Percentiles rank a stretch among this genome's conserved stretches.
phyloP scores from a whole-genome alignment of 345 rosid genomes.

The Murraya paniculata region DNA sequence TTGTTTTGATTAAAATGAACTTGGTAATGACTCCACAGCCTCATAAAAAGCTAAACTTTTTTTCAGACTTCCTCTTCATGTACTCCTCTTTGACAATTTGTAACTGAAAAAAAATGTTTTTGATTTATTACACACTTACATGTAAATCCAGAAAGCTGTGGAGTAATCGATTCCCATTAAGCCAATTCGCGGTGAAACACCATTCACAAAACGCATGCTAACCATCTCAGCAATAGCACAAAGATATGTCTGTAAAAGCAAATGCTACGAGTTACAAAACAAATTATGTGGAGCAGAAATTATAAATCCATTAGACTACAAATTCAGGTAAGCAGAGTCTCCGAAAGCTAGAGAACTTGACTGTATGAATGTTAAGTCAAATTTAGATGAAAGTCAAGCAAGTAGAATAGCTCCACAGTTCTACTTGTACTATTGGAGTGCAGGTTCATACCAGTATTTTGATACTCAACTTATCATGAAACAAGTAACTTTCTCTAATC shows the following conservation, averaged over 20 bases:
- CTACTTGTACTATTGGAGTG: not conserved
- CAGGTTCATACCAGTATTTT: not conserved
- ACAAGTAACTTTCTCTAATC: not conserved
- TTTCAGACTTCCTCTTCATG: not conserved
- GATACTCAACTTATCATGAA: not conserved
- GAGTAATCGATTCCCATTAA: constrained; percentile 80
- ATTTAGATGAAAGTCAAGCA: not conserved
- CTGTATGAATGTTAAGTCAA: too few relatives aligned
- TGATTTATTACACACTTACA: constrained; percentile 39
- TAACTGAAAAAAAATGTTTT: not conserved
- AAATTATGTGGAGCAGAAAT: not conserved
- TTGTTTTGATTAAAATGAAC: not conserved
- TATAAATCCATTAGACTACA: not conserved
- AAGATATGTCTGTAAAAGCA: constrained; percentile 50
- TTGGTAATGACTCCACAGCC: not conserved
- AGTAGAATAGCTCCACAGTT: not conserved
- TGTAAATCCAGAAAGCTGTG: constrained; percentile 79
- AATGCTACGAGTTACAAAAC: not conserved
- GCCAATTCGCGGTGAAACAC: constrained; percentile 54
- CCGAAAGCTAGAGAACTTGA: too few relatives aligned
- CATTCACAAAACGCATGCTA: constrained; percentile 75
- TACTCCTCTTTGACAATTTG: not conserved
- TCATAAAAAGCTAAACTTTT: not conserved
- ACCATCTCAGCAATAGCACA: constrained; percentile 86
- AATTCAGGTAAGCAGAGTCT: too few relatives aligned